Base-by-base conservation (phyloP, 2,329 filamentous ascomycete species). In the Neofusicoccum laricinum region DNA sequence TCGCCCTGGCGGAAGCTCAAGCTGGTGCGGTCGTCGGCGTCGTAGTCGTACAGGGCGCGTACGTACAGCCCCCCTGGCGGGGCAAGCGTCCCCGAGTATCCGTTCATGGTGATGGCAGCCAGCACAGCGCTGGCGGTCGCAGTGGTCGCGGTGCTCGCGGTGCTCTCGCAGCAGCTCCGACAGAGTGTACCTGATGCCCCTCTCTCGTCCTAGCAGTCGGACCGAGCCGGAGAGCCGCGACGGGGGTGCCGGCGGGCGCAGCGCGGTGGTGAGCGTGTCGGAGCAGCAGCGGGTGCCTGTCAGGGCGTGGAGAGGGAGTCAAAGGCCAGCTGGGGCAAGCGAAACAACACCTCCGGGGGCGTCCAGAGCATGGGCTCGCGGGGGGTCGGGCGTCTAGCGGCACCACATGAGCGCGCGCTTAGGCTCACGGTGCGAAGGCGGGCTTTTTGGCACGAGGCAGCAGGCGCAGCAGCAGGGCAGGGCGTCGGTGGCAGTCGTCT, bases 1-100 rank as follows among this genome's bases (percentile, higher is more conserved):
- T 99, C 95, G 73, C 95, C 95, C 77, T 96, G 91, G 72, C 92
- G 92, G 79, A 99, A 99, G 80, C 93, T 98, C 75, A 99, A 81
- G 80, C 93, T 97, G 53, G 94, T 98, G 72, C 92, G 89, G 79
- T 99, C 95, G 80, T 99, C 94, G 73, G 95, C 92, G 75, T 97
- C 92, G 82, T 98, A 99, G 82, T 97, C 92, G 83, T 98, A 99
- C 68, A 98, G 86, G 51, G 95, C 95, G 74, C 93, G 90, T 73
- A 99, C 95, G 76, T 95, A 98, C 83, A 97, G 89, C 74, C 79
- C 79, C 63, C 80, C 79, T 53, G 82, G 79, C 32, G 85, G 81
- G 53, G 82, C 82, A 25, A 78, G 73, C 64, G 77, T 80, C 64
- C 81, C 81, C 64, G 75, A 78, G 71, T 83, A 81, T 69, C 78